Percentiles rank a stretch among this genome's conserved stretches.
phyloP scores from a whole-genome alignment of 495 filamentous ascomycete genomes.

The Chaetomidium leptoderma region DNA sequence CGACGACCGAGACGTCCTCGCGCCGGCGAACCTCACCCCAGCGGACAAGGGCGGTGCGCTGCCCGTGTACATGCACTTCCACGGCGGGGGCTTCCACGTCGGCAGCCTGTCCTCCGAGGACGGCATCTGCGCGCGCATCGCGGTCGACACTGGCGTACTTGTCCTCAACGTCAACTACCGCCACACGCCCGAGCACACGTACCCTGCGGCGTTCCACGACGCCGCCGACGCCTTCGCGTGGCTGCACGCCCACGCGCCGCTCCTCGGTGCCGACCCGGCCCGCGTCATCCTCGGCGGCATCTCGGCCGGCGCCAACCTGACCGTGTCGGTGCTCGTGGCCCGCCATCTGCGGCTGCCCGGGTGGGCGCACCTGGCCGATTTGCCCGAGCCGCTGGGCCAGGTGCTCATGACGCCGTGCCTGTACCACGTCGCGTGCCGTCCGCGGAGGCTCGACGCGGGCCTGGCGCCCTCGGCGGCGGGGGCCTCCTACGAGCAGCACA shows the following conservation, averaged over 20 bases:
- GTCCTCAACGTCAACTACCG: constrained; percentile 49
- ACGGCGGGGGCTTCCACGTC: constrained; percentile 51
- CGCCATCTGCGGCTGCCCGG: constrained; percentile 21
- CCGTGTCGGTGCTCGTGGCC: constrained; percentile 33
- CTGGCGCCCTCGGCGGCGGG: constrained; percentile 8
- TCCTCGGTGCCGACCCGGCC: constrained; percentile 34
- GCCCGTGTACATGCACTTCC: constrained; percentile 47
- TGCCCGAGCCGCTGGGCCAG: constrained; percentile 28
- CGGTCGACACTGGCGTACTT: constrained; percentile 24
- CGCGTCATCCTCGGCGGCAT: constrained; percentile 45
- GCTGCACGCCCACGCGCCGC: constrained; percentile 36
- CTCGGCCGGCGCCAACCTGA: constrained; percentile 45
- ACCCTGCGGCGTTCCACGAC: constrained; percentile 46
- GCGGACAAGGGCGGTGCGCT: constrained; percentile 20
- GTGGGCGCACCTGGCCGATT: constrained; percentile 29
- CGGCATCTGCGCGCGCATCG: constrained; percentile 42
- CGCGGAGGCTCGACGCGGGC: constrained; percentile 18
- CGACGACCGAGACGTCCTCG: not conserved
- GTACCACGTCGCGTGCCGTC: constrained; percentile 38
- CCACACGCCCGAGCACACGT: constrained; percentile 42
- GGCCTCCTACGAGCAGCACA: constrained; percentile 41
- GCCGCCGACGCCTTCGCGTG: constrained; percentile 47
- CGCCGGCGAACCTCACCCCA: not conserved
- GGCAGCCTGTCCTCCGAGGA: constrained; percentile 47
- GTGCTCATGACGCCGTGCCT: constrained; percentile 45